Percentiles rank a stretch among this genome's conserved stretches.
phyloP scores from a whole-genome alignment of 2,329 filamentous ascomycete genomes.

The Xylaria sp. region DNA sequence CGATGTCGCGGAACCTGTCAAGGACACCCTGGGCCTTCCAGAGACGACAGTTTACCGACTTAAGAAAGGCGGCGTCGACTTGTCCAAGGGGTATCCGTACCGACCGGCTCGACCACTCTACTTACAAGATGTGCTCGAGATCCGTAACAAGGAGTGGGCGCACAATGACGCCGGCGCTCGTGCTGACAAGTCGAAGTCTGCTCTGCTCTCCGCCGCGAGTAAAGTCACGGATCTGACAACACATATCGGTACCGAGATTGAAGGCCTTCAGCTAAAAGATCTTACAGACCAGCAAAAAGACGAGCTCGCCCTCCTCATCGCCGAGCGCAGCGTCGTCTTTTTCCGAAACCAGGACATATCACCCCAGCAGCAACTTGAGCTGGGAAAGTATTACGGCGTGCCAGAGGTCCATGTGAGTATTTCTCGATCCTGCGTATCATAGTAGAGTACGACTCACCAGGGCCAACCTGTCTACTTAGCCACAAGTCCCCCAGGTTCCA shows the following conservation, averaged over 20 bases:
- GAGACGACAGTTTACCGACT: constrained; percentile 65
- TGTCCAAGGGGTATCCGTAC: constrained; percentile 77
- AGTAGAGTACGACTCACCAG: background rate
- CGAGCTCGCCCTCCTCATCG: constrained; percentile 70
- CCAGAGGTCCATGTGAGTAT: constrained; percentile 72
- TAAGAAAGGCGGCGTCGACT: constrained; percentile 74
- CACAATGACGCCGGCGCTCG: constrained; percentile 70
- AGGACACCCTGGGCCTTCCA: constrained; percentile 72
- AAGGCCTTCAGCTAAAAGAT: constrained; percentile 71
- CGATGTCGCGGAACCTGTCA: constrained; percentile 70
- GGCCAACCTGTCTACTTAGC: constrained; percentile 53
- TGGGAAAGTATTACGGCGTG: constrained; percentile 72
- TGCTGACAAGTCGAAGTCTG: constrained; percentile 72
- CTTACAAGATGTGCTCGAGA: constrained; percentile 74
- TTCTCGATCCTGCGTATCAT: background rate
- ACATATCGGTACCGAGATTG: constrained; percentile 72
- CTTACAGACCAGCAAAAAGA: constrained; percentile 68
- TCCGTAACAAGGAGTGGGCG: constrained; percentile 65
- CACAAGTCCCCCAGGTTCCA: constrained; percentile 76
- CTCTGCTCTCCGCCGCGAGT: constrained; percentile 68
- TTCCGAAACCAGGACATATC: constrained; percentile 70
- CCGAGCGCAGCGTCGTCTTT: constrained; percentile 73
- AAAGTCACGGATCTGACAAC: constrained; percentile 70
- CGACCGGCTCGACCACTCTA: constrained; percentile 73
- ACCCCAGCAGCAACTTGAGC: constrained; percentile 70